These are phyloP conservation scores for Jatropha podagrica DNA, from an alignment of 441 rosid genomes.

Conservation along the genomic window DNA sequence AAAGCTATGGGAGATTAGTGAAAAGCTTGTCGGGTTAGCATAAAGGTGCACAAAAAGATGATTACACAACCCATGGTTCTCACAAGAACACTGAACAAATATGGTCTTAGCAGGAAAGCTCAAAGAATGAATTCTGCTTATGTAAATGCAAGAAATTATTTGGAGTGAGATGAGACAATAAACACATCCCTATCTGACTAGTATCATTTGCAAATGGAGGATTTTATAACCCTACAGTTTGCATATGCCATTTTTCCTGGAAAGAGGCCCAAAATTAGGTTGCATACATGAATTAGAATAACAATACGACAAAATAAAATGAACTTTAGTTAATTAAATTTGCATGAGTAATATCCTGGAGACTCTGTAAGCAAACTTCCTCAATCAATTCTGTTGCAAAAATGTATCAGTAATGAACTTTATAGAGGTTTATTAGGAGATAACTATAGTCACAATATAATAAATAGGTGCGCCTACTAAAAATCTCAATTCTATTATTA, in stretches of 20 bases:
- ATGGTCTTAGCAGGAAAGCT: background rate
- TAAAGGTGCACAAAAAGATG: slow-evolving; percentile 19
- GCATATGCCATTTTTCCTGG: background rate
- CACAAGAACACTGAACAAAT: background rate
- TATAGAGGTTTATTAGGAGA: background rate
- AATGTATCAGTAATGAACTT: background rate
- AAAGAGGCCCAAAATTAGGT: background rate
- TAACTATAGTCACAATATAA: background rate
- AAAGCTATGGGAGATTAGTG: slow-evolving; percentile 84
- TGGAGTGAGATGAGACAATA: slow-evolving; percentile 1
- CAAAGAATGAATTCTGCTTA: background rate
- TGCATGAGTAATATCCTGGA: background rate
- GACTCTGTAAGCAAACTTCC: background rate
- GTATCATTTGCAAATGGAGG: background rate
- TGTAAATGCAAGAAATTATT: slow-evolving; percentile 13
- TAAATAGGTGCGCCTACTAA: background rate
- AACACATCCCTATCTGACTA: background rate
- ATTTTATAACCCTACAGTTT: background rate
- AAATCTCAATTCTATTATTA: slow-evolving; percentile 1
- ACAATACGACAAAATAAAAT: too few relatives aligned
- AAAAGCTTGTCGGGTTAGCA: slow-evolving; percentile 83
- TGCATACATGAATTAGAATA: too few relatives aligned
- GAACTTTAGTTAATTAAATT: too few relatives aligned
- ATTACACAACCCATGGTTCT: background rate
- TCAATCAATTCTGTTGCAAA: background rate